Evolutionary conservation across 768 basidiomycete genomes (phyloP).

Genomic region (Termitomyces eurrhizus): DNA sequence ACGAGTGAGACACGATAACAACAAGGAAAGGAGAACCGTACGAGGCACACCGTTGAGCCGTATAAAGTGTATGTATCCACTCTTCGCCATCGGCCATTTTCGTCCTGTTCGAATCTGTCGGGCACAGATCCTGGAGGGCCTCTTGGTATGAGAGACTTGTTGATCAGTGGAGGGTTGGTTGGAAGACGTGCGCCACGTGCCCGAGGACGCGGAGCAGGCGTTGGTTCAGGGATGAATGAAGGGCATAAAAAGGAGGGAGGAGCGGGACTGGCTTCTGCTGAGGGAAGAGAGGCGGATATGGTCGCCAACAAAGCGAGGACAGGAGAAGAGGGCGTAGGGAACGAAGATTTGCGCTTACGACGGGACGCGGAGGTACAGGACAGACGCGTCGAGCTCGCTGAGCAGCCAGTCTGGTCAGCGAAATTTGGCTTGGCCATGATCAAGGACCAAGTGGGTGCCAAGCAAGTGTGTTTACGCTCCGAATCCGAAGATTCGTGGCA

Average conservation of each 20-base stretch:
- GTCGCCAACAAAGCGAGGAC: slow-evolving; percentile 55
- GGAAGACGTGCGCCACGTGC: slow-evolving; percentile 9
- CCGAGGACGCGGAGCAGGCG: neutral
- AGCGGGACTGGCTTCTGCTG: slow-evolving; percentile 44
- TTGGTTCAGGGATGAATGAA: slow-evolving; percentile 26
- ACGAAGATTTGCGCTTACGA: slow-evolving; percentile 15
- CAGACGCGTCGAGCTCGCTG: slow-evolving; percentile 14
- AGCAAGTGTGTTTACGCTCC: slow-evolving; percentile 30
- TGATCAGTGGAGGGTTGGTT: slow-evolving; percentile 9
- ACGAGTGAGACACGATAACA: neutral
- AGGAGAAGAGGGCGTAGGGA: slow-evolving; percentile 40
- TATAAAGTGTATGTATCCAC: slow-evolving; percentile 56
- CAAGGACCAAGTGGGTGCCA: slow-evolving; percentile 28
- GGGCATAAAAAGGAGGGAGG: slow-evolving; percentile 66
- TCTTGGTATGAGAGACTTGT: slow-evolving; percentile 2
- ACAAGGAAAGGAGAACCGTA: slow-evolving; percentile 26
- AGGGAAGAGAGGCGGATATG: slow-evolving; percentile 44
- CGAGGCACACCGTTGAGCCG: slow-evolving; percentile 65
- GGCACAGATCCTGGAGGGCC: slow-evolving; percentile 35
- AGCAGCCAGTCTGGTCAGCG: slow-evolving; percentile 23
- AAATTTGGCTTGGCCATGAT: slow-evolving; percentile 53
- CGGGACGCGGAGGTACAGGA: slow-evolving; percentile 3
- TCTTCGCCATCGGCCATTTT: slow-evolving; percentile 57
- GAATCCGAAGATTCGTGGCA: neutral
- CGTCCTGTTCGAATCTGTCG: slow-evolving; percentile 47